Base-by-base conservation (phyloP, 768 basidiomycete genomes). In the Pleurotus pulmonarius region DNA sequence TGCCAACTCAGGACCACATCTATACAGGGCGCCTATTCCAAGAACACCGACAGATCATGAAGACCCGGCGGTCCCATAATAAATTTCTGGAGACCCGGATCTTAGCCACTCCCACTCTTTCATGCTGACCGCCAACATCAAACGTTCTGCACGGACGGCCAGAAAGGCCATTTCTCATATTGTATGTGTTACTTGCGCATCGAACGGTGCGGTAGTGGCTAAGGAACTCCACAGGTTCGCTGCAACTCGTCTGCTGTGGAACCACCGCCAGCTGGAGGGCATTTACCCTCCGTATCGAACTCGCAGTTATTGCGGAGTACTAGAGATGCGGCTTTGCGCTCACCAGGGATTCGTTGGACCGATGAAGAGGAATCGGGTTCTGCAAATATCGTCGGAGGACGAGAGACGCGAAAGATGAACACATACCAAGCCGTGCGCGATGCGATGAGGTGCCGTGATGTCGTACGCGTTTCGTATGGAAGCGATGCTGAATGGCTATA, bases 401-500 rank as follows among this genome's bases (percentile, higher is more conserved):
- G 90, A 49, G 90, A 93, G 70, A 95, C 92, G 18, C 83, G 92
- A 61, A 94, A 94, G 75, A 96, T 96, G 93, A 98, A 98, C 67
- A 75, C 88, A 61, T 97, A 94, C 70, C 94, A 97, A 67, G 91
- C 95, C 1, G 82, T 98, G 12, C 80, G 95, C 46, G 93, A 96
- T 67, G 93, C 92, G 2, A 82, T 97, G 76, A 88, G 87, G 90
- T 88, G 63, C 49, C 73, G 61, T 37, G 34, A 46, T 45, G 8
- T 46, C 40, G 1, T 29, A 22, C 16, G 45, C 24, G 8, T 24
- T 34, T n/a, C 12, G 6, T 16, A 25, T 25, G 16, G 38, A 18
- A 4, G 39, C 39, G n/a, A 58, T 47, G 44, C 46, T 51, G 40
- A 46, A n/a, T 7, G 53, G 8, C 13, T 39, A 18, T 52, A 92